Percentiles rank a stretch among this genome's conserved stretches.
Evolutionary conservation across 148 eudicot genomes (phyloP).

Genomic region (Bassia scoparia): DNA sequence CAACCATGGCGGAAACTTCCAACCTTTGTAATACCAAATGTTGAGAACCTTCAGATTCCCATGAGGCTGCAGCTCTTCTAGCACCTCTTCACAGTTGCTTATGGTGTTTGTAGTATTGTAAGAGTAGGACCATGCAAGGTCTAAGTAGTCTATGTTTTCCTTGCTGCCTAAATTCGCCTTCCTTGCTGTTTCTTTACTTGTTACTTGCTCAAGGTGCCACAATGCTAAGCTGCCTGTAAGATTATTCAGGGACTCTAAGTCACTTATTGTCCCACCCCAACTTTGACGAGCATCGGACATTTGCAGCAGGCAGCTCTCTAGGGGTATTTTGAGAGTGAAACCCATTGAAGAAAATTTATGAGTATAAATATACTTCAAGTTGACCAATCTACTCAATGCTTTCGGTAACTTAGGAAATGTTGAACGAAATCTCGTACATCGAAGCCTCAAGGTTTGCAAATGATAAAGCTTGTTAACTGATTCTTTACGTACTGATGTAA

Average conservation of each 20-base stretch:
- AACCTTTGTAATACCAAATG: neutral
- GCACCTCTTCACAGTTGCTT: neutral
- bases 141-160: constrained; percentile 7
- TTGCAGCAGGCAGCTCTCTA: neutral
- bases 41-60: constrained; percentile 4
- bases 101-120: neutral
- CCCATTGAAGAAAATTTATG: neutral
- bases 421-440: too few relatives aligned
- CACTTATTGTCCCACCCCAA: constrained; percentile 16
- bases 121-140: constrained; percentile 5
- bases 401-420: neutral
- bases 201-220: constrained; percentile 8
- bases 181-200: constrained; percentile 13
- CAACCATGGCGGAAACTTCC: constrained; percentile 15
- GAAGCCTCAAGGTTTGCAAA: too few relatives aligned
- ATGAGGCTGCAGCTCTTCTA: constrained; percentile 24
- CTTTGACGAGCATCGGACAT: neutral
- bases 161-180: neutral
- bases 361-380: neutral
- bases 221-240: constrained; percentile 14
- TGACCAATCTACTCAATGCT: neutral
- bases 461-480: too few relatives aligned
- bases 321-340: neutral
- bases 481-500: too few relatives aligned
- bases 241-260: neutral